Evolutionary conservation across 2,329 filamentous ascomycete species (phyloP), one percentile per base, ranked within the genome.

Genomic region (Fusarium hainanense): DNA sequence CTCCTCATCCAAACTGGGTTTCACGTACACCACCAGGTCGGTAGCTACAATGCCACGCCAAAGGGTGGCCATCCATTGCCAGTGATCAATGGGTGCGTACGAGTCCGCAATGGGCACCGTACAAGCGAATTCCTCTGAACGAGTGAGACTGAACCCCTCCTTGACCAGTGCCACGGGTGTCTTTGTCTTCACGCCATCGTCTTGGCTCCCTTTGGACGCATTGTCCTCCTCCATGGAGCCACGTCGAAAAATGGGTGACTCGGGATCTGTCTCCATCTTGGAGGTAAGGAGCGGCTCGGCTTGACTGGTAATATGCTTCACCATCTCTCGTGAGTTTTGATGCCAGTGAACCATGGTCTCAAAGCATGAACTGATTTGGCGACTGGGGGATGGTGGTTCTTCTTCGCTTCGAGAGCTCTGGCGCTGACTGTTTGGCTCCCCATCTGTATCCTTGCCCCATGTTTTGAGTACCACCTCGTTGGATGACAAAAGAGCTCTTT

Each of bases 31-130:
- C 2, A 92, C 92, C 47, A 95, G 82, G 78, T 98, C 95, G 0
- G 95, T 89, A 0, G 92, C 93, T 2, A 94, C 86, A 56, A 93
- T 92, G 12, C 93, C 93, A 12, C 94, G 90, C 95, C 95, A 98
- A 23, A 98, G 87, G 44, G 92, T 95, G 37, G 95, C 95, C 84
- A 96, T 93, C 95, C 95, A 98, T 79, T 97, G 92, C 94, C 95
- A 98, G 81, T 98, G 95, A 74, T 97, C 94, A n/a, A 92, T 86
- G 0, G 92, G 90, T 18, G 89, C 87, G 78, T 97, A 97, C 9
- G 86, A 85, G 76, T 97, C 94, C 20, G 85, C 83, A 70, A 97
- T 93, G 2, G 92, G 91, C 44, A 94, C 89, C 16, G 85, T 84
- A 57, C 88, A 89, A 2, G 94, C 92, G 77, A 91, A 95, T 49